phyloP scores from a whole-genome alignment of 2,329 filamentous ascomycete genomes.

The Dactylellina haptotyla region DNA sequence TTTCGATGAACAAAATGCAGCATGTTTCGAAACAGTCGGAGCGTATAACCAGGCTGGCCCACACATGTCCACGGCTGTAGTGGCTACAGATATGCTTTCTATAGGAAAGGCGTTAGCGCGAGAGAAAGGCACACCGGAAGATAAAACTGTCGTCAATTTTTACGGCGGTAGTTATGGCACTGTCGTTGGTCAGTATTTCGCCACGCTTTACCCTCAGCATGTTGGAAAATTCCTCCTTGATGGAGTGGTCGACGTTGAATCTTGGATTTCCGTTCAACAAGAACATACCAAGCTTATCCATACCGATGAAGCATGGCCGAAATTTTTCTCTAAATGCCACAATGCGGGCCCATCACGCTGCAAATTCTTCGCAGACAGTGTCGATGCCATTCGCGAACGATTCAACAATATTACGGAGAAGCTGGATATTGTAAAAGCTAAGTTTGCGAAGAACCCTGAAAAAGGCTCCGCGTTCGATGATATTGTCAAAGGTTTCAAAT shows the following conservation, averaged over 20 bases:
- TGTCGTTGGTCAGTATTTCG: constrained; percentile 46
- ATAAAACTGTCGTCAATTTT: constrained; percentile 31
- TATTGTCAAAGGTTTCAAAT: constrained; percentile 6
- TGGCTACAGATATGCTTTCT: constrained; percentile 45
- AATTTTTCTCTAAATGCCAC: constrained; percentile 27
- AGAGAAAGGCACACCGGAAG: constrained; percentile 22
- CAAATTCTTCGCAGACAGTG: constrained; percentile 17
- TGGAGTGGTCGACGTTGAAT: constrained; percentile 29
- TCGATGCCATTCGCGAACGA: constrained; percentile 11
- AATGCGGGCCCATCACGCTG: constrained; percentile 24
- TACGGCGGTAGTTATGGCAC: constrained; percentile 47
- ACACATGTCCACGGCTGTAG: constrained; percentile 42
- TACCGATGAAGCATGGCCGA: constrained; percentile 34
- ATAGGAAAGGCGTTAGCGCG: constrained; percentile 42
- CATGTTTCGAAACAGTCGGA: constrained; percentile 4
- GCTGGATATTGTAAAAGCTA: constrained; percentile 28
- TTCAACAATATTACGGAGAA: constrained; percentile 35
- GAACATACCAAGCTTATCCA: not conserved
- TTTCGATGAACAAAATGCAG: not conserved
- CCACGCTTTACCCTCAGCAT: constrained; percentile 35
- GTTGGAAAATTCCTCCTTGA: constrained; percentile 45
- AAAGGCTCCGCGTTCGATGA: not conserved
- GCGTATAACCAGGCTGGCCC: constrained; percentile 31
- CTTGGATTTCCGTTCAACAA: constrained; percentile 10
- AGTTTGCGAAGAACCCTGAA: constrained; percentile 1